phyloP scores from a whole-genome alignment of 805 yeast species.

The Priceomyces carsonii region DNA sequence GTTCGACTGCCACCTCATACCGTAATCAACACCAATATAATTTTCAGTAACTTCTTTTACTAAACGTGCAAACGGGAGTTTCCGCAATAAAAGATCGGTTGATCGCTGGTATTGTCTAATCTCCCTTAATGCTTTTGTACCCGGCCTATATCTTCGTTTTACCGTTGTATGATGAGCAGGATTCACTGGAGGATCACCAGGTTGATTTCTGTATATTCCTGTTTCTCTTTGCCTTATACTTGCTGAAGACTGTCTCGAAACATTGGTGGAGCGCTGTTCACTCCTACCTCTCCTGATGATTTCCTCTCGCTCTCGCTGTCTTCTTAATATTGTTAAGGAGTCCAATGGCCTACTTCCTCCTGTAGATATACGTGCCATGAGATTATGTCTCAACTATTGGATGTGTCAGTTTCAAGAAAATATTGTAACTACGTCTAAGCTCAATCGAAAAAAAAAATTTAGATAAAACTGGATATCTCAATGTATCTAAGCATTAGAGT shows the following conservation, averaged over 20 bases:
- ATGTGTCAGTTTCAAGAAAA: too few species aligned
- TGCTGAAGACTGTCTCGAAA: slow-evolving; percentile 12
- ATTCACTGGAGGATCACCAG: slow-evolving; percentile 52
- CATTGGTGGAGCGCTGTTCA: slow-evolving; percentile 1
- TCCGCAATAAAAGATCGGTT: slow-evolving; percentile 66
- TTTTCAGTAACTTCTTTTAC: slow-evolving; percentile 73
- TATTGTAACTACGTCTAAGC: too few species aligned
- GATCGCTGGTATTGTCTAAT: slow-evolving; percentile 67
- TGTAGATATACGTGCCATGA: slow-evolving; percentile 15
- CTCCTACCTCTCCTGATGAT: slow-evolving; percentile 8
- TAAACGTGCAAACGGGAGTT: slow-evolving; percentile 75
- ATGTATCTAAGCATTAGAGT: background rate
- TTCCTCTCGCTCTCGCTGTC: slow-evolving; percentile 12
- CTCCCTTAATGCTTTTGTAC: slow-evolving; percentile 66
- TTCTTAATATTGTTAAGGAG: slow-evolving; percentile 10
- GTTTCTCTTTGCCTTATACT: slow-evolving; percentile 14
- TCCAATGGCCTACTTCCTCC: slow-evolving; percentile 9
- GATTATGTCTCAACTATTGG: too few species aligned
- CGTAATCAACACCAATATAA: slow-evolving; percentile 53
- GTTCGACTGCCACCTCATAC: slow-evolving; percentile 75
- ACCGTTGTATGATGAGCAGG: slow-evolving; percentile 17
- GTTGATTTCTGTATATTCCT: slow-evolving; percentile 49
- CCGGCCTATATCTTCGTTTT: slow-evolving; percentile 56
- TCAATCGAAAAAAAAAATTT: too few species aligned
- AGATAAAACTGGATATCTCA: too few species aligned